Conservation (phyloP, 345 rosid genomes). For the Linum trigynum region DNA sequence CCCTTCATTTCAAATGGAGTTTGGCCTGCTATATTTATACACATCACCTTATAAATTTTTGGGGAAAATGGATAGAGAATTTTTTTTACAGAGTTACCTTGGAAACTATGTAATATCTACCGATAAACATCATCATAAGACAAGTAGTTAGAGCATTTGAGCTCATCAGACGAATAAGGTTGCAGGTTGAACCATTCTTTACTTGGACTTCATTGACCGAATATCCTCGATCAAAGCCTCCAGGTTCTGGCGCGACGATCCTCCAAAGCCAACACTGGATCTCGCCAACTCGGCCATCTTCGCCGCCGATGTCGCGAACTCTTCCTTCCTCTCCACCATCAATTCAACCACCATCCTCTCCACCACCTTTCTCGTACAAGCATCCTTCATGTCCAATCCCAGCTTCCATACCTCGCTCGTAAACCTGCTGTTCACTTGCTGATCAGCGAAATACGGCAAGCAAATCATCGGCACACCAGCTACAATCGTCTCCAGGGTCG, state of each 20-base stretch:
- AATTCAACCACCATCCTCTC: slow-evolving; percentile 45
- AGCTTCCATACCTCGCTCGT: slow-evolving; percentile 48
- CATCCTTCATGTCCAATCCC: slow-evolving; percentile 69
- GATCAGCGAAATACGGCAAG: slow-evolving; percentile 58
- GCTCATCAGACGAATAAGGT: no score
- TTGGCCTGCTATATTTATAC: no score
- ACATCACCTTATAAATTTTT: no score
- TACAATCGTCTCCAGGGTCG: slow-evolving; percentile 52
- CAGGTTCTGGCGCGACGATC: slow-evolving; percentile 32
- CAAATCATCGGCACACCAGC: slow-evolving; percentile 69
- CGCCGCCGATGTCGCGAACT: slow-evolving; percentile 17
- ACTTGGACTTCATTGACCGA: slow-evolving; percentile 12
- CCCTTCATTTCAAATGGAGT: not conserved
- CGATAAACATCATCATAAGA: no score
- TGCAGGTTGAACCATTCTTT: not conserved
- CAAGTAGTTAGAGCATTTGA: no score
- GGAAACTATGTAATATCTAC: no score
- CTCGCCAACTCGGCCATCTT: slow-evolving; percentile 25
- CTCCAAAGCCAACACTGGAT: slow-evolving; percentile 19
- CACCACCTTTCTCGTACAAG: slow-evolving; percentile 35
- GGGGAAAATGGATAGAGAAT: no score
- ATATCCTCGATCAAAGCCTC: slow-evolving; percentile 33
- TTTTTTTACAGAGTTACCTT: no score
- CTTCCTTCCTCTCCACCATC: slow-evolving; percentile 48
- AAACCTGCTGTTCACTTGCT: slow-evolving; percentile 46